Percentiles rank a stretch among this genome's conserved stretches.
Evolutionary conservation across 164 flowering plant genomes (phyloP).

Genomic region (Umbellularia californica): DNA sequence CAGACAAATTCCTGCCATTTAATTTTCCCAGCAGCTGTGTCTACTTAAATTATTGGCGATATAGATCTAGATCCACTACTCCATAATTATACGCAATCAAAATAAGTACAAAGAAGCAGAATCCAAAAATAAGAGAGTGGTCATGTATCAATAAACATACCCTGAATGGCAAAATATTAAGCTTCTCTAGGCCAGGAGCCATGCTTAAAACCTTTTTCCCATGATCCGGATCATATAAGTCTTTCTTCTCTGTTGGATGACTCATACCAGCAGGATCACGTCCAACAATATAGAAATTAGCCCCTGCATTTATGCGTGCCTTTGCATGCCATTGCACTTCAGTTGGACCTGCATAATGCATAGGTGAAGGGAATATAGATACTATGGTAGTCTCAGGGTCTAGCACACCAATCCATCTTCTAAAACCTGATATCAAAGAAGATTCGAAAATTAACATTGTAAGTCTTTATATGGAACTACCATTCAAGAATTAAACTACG

Average conservation of each 20-base stretch:
- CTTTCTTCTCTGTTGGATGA: conserved; percentile 91
- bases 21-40: background rate
- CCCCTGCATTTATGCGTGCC: conserved; percentile 95
- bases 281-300: conserved; percentile 93
- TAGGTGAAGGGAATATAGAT: conserved; percentile 92
- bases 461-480: background rate
- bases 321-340: conserved; percentile 99
- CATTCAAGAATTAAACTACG: background rate
- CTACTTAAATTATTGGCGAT: background rate
- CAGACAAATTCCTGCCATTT: background rate
- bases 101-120: background rate
- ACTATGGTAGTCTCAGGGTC: conserved; percentile 94
- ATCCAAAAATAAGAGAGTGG: background rate
- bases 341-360: conserved; percentile 99
- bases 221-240: conserved; percentile 93
- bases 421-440: conserved; percentile 46
- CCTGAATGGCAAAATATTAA: conserved; percentile 88
- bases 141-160: conserved; percentile 25
- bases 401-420: conserved; percentile 95
- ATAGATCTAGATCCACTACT: background rate
- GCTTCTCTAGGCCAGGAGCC: conserved; percentile 93
- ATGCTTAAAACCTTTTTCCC: conserved; percentile 93
- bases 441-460: background rate
- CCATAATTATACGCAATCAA: no score
- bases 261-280: conserved; percentile 99